Conservation (phyloP, 768 basidiomycete genomes). For the Trametes cinnabarina region DNA sequence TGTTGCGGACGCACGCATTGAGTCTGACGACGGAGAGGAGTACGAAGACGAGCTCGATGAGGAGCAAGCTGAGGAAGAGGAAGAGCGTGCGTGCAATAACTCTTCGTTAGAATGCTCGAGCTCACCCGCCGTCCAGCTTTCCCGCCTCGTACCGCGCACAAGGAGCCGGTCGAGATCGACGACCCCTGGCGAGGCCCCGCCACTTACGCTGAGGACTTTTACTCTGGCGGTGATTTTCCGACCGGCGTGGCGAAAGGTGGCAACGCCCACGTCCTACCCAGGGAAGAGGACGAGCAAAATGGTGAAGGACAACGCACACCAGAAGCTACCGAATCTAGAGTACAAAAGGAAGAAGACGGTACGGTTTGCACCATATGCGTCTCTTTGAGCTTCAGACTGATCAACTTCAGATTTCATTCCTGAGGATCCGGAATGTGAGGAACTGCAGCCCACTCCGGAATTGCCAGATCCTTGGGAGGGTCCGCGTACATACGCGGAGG, state of each 20-base stretch:
- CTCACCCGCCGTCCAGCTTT: background rate
- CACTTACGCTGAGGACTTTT: constrained; percentile 43
- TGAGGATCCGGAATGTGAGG: constrained; percentile 9
- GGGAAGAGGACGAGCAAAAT: constrained; percentile 7
- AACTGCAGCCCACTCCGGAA: no score
- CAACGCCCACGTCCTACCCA: constrained; percentile 31
- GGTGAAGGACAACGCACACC: no score
- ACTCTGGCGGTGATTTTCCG: constrained; percentile 42
- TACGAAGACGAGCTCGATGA: constrained; percentile 34
- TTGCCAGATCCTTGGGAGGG: constrained; percentile 41
- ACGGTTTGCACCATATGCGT: background rate
- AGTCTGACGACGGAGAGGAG: constrained; percentile 11
- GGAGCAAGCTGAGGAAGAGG: constrained; percentile 43
- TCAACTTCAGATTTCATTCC: constrained; percentile 1
- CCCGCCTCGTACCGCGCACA: constrained; percentile 5
- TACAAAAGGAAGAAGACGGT: constrained; percentile 7
- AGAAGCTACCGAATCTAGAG: no score
- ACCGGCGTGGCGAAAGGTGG: background rate
- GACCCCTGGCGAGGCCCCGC: constrained; percentile 43
- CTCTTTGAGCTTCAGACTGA: constrained; percentile 6
- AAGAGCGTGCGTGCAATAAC: background rate
- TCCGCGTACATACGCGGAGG: constrained; percentile 39
- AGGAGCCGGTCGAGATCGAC: constrained; percentile 30
- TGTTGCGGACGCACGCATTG: background rate
- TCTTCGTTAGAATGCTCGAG: background rate